Evolutionary conservation across 176 grass and related monocot genomes (phyloP), one percentile per base, ranked within the genome.

Genomic region (Carex kokanica): DNA sequence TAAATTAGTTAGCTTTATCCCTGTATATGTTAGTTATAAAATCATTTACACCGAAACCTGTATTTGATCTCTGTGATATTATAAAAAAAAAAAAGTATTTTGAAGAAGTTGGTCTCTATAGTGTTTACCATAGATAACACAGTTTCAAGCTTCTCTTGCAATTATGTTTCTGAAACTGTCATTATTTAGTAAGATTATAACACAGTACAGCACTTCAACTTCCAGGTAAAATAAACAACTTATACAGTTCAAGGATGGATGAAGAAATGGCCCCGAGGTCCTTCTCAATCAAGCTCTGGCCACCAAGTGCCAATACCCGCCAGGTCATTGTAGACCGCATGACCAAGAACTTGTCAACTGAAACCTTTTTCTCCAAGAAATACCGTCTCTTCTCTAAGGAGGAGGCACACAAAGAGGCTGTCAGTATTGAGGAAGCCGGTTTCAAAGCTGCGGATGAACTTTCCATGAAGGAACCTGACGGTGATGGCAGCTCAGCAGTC

Each of bases 211-310:
- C 43, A 34, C 18, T 52, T 31, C 51, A 74, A 55, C 51, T 18
- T 78, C 0, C 73, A 77, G 73, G 73, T 77, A 77, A 77, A 25
- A 55, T 6, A 75, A 54, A 24, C 41, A 53, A 54, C 23, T 31
- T 55, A 53, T 17, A 31, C 34, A 56, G 5, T 78, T 78, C 51
- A 78, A 78, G 31, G 12, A 78, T 78, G 73, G 51, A 51, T 56
- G 51, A 78, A 78, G 73, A 56, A 78, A 78, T 78, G 2, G 25
- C 51, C 12, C 92, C 92, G 2, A 84, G 86, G 60, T 86, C 90
- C 62, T 97, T 90, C 60, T 94, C 94, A 54, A 86, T 97, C 81
- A 97, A 97, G 61, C 81, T 97, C n/a, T 97, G 94, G 94, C 92
- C 94, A 23, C 94, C 92, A 3, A 97, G 94, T 86, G 92, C 86